These are phyloP conservation scores for Rhododendron vialii DNA, from an alignment of 148 eudicot genomes.

Conservation along the genomic window DNA sequence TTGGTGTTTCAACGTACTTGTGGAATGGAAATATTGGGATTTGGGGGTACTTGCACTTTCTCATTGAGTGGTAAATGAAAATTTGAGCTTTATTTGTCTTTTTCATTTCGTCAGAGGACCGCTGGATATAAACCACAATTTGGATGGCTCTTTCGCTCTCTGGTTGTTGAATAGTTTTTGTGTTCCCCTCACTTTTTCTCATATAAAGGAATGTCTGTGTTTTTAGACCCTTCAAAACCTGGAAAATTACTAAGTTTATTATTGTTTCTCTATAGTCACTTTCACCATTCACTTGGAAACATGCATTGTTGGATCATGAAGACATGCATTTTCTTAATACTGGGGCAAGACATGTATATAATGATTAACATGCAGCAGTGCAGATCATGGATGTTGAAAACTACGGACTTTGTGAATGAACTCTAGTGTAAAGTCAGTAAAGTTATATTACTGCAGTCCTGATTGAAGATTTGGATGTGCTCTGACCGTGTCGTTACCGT, in stretches of 20 bases:
- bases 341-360: not conserved
- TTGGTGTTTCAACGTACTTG: not conserved
- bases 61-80: not conserved
- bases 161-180: not conserved
- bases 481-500: no score
- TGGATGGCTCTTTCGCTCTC: not conserved
- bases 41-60: not conserved
- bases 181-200: not conserved
- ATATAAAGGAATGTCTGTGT: not conserved
- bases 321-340: not conserved
- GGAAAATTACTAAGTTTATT: not conserved
- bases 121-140: not conserved
- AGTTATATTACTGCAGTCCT: not conserved
- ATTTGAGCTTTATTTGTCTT: not conserved
- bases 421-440: not conserved
- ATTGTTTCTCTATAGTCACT: not conserved
- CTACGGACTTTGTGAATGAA: not conserved
- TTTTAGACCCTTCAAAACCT: not conserved
- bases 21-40: not conserved
- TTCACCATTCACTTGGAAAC: slow-evolving; percentile 2
- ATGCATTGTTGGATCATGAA: not conserved
- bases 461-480: not conserved
- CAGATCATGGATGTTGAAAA: not conserved
- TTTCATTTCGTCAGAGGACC: not conserved
- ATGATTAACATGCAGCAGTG: not conserved